Base-by-base conservation (phyloP, 306 rosid genomes). In the Gillenia trifoliata region DNA sequence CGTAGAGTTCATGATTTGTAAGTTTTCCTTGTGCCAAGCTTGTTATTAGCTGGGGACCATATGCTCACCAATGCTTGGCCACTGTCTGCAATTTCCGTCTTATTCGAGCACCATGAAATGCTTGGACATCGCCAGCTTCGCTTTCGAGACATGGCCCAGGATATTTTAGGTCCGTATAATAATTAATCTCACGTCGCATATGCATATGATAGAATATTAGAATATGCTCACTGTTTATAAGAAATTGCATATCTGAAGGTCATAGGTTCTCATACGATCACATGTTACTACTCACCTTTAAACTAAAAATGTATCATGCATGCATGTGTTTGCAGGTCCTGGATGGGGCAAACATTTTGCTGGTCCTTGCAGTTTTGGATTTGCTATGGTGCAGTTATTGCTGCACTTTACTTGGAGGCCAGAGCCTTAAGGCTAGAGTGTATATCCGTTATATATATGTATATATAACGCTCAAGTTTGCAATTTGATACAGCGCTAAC, bases 361-460 rank as follows among this genome's bases (percentile, higher is more conserved):
- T 9, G 93, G 89, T 0, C 98, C 96, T 0, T 89, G 78, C 98
- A 91, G 55, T 84, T 91, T 78, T 73, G 76, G 49, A 72, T 89
- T 43, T 91, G 96, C 82, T 85, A 63, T 75, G 98, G 93, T 45
- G 82, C 86, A 9, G 98, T 88, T 33, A 83, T 93, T 68, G 85
- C 78, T 85, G 89, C 66, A 83, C 84, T 77, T 84, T 93, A 49
- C 88, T 93, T 2, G 98, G 96, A 77, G 97, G 98, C 40, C 89
- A 85, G 72, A 85, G 88, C 81, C 89, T 90, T 26, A 89, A 89
- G 88, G 96, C 85, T 11, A 47, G 50, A n/a, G n/a, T n/a, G n/a
- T n/a, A n/a, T n/a, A n/a, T n/a, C n/a, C n/a, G n/a, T n/a, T n/a
- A n/a, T n/a, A n/a, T n/a, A n/a, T n/a, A n/a, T n/a, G n/a, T n/a